A percentile compares a stretch with the other conserved stretches of the same genome.
Evolutionary conservation across 768 basidiomycete species (phyloP).

Genomic region (Tulasnella sp.): DNA sequence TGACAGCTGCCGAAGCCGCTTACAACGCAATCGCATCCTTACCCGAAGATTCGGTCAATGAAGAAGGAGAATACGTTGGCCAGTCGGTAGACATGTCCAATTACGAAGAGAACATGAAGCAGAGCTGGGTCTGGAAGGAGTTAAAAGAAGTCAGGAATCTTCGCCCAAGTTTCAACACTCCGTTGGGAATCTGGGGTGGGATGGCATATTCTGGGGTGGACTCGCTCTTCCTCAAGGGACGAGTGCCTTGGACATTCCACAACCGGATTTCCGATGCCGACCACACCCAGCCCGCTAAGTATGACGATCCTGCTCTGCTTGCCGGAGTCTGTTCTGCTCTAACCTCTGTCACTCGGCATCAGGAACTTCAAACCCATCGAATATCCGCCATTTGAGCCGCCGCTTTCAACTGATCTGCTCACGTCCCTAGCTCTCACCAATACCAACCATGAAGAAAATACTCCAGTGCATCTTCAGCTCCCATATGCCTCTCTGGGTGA

Average conservation of each 20-base stretch:
- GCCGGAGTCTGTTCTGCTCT: not conserved
- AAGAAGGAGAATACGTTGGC: constrained; percentile 36
- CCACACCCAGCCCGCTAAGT: constrained; percentile 64
- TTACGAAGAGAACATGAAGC: constrained; percentile 65
- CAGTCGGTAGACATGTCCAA: constrained; percentile 58
- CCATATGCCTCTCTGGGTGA: constrained; percentile 34
- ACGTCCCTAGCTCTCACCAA: constrained; percentile 86
- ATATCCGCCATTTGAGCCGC: constrained; percentile 84
- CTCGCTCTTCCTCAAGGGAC: constrained; percentile 74
- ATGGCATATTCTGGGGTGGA: constrained; percentile 87
- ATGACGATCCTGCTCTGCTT: constrained; percentile 26
- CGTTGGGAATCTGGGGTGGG: constrained; percentile 80
- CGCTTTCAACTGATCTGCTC: constrained; percentile 88
- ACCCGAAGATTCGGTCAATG: constrained; percentile 28
- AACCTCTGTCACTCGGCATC: not conserved
- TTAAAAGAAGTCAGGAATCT: constrained; percentile 88
- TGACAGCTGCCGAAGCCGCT: constrained; percentile 90
- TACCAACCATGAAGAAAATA: constrained; percentile 96
- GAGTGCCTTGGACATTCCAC: constrained; percentile 88
- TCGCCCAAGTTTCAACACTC: constrained; percentile 79
- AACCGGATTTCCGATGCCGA: constrained; percentile 63
- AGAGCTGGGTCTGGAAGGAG: constrained; percentile 83
- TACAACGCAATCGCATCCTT: constrained; percentile 53
- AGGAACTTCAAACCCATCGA: constrained; percentile 66
- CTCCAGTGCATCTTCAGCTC: constrained; percentile 83